Base-by-base conservation (phyloP, 768 basidiomycete species). In the Trametes elegans region DNA sequence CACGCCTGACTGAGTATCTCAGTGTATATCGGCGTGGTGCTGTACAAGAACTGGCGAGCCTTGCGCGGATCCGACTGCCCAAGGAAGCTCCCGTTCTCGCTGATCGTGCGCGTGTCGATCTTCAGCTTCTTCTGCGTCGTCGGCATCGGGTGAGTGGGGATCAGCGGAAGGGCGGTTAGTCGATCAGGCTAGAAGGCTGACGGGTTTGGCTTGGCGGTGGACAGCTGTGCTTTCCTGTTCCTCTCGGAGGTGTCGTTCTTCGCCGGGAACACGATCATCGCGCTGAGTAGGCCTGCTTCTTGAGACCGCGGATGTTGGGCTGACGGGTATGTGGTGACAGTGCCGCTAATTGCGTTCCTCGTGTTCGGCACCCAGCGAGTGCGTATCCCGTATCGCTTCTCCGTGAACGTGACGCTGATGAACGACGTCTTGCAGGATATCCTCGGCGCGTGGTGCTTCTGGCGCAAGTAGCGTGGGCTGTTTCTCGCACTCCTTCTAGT, bases 21-120 rank as follows among this genome's bases (percentile, higher is more conserved):
- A 59, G 57, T 59, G 23, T 59, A 59, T 38, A 59, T 59, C 31
- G 57, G 35, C 24, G 19, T 46, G 21, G 41, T 54, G 21, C 36
- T 59, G n/a, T 59, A 44, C 57, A 48, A 44, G 41, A 59, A 59
- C 42, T 54, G 57, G 57, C 57, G 57, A 10, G 57, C 57, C 14
- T 53, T 59, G 7, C 52, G 57, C 23, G 53, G 53, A 8, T 59
- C 57, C 14, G 57, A 59, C 28, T 38, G 44, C n/a, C 57, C 57
- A 4, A 53, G 57, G 2, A 46, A 53, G 48, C 38, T 59, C 42
- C 57, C 57, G 47, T 54, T 59, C 52, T 48, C 50, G 45, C 52
- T 59, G 41, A 47, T 59, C 28, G 19, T 59, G 11, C 57, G 57
- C 19, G 52, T 59, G 24, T 47, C 57, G 27, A 49, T 59, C 41